A percentile compares a stretch with the other conserved stretches of the same genome.
These are phyloP conservation scores for Phalaenopsis equestris DNA, from an alignment of 106 monocot species.

Conservation along the genomic window DNA sequence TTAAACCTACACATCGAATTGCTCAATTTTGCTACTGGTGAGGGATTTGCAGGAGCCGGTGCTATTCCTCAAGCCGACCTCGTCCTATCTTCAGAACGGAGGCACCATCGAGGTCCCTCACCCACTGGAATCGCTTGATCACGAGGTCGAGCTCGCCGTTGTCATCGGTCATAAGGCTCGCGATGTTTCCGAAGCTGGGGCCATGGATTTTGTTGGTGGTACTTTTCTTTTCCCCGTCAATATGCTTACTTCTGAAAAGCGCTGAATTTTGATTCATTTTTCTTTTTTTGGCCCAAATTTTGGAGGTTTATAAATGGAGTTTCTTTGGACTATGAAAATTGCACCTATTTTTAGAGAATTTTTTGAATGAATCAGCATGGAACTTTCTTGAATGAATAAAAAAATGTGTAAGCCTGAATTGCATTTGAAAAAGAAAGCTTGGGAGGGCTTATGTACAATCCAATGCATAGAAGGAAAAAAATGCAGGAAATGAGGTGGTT, in stretches of 20 bases:
- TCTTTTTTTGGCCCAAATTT: background rate
- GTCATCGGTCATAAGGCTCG: constrained; percentile 69
- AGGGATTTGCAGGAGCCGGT: constrained; percentile 62
- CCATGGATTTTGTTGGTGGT: constrained; percentile 95
- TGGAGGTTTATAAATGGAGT: background rate
- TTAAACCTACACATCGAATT: background rate
- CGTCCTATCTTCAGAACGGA: constrained; percentile 72
- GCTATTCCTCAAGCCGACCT: constrained; percentile 94
- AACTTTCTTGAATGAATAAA: background rate
- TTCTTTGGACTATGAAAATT: background rate
- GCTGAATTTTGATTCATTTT: background rate
- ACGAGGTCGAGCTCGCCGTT: constrained; percentile 95
- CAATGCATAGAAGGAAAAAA: background rate
- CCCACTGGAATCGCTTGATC: constrained; percentile 65
- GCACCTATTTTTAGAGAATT: background rate
- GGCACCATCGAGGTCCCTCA: constrained; percentile 87
- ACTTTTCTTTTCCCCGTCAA: background rate
- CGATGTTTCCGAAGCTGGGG: constrained; percentile 48
- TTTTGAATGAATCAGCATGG: background rate
- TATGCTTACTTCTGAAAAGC: background rate
- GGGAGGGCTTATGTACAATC: background rate
- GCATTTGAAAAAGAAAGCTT: background rate
- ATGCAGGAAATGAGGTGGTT: background rate
- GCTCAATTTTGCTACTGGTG: background rate
- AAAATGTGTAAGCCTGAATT: background rate